Percentiles rank a stretch among this genome's conserved stretches.
Evolutionary conservation across 148 eudicot genomes (phyloP).

Genomic region (Pouteria glomerata): DNA sequence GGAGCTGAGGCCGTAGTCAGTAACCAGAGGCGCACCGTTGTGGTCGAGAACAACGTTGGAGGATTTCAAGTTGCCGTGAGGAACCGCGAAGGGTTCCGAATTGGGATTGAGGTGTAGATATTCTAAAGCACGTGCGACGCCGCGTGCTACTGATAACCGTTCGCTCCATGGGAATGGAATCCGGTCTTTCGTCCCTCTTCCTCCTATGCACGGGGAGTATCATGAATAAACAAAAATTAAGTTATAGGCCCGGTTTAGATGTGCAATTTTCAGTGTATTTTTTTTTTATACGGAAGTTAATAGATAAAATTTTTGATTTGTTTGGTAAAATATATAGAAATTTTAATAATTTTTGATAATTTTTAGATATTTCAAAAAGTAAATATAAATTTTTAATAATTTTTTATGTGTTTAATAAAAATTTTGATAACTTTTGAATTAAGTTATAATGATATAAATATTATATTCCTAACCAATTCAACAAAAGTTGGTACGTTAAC

Average conservation of each 20-base stretch:
- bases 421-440: too few relatives aligned
- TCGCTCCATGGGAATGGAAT: slow-evolving; percentile 38
- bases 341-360: too few relatives aligned
- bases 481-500: too few relatives aligned
- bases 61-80: slow-evolving; percentile 43
- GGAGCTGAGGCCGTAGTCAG: slow-evolving; percentile 35
- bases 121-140: slow-evolving; percentile 31
- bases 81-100: slow-evolving; percentile 11
- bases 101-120: slow-evolving; percentile 28
- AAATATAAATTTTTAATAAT: too few relatives aligned
- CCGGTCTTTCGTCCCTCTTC: slow-evolving; percentile 30
- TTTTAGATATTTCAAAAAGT: too few relatives aligned
- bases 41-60: slow-evolving; percentile 39
- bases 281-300: not conserved
- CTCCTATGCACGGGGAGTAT: slow-evolving; percentile 16
- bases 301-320: too few relatives aligned
- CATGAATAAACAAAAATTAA: not conserved
- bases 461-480: too few relatives aligned
- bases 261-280: not conserved
- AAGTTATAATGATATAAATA: too few relatives aligned
- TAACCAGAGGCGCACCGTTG: slow-evolving; percentile 20
- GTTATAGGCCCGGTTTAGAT: not conserved
- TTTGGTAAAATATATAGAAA: too few relatives aligned
- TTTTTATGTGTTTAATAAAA: too few relatives aligned
- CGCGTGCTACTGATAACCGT: slow-evolving; percentile 29